Conservation (phyloP, 257 asterid genomes). For the Solanum chmielewskii region DNA sequence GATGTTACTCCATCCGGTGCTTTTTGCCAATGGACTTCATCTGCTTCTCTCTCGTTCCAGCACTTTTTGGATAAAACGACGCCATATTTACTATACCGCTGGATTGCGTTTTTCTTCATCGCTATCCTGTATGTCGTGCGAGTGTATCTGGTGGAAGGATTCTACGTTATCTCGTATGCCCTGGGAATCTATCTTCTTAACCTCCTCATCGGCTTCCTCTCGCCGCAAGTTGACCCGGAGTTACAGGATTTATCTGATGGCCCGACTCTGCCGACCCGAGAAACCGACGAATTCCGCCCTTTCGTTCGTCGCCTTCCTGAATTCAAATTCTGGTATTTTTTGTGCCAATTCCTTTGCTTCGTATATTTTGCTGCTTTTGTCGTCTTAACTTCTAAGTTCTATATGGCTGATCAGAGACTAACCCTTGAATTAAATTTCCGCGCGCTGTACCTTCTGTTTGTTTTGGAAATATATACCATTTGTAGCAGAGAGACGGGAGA, state of each 20-base stretch:
- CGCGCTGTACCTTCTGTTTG: not conserved
- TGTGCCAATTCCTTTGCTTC: not conserved
- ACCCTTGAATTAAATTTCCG: not conserved
- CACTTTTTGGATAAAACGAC: slow-evolving; percentile 48
- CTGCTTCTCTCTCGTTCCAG: slow-evolving; percentile 32
- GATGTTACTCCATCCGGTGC: not conserved
- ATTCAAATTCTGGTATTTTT: slow-evolving; percentile 43
- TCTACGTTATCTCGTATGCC: slow-evolving; percentile 53
- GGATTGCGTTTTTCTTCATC: slow-evolving; percentile 45
- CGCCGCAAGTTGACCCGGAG: slow-evolving; percentile 53
- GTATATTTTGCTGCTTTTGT: not conserved
- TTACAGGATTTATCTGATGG: slow-evolving; percentile 8
- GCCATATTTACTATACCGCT: slow-evolving; percentile 37
- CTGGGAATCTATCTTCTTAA: slow-evolving; percentile 45
- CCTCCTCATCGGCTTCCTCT: slow-evolving; percentile 38
- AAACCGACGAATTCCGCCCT: slow-evolving; percentile 55
- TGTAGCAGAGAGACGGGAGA: not conserved
- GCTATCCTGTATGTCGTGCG: slow-evolving; percentile 36
- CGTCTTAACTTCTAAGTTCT: not conserved
- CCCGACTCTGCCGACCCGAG: slow-evolving; percentile 33
- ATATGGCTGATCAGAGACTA: not conserved
- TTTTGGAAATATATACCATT: not conserved
- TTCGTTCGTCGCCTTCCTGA: slow-evolving; percentile 55
- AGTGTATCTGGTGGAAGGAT: slow-evolving; percentile 39
- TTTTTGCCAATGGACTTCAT: slow-evolving; percentile 11